Base-by-base conservation (phyloP, 345 rosid genomes). In the Corymbia maculata region DNA sequence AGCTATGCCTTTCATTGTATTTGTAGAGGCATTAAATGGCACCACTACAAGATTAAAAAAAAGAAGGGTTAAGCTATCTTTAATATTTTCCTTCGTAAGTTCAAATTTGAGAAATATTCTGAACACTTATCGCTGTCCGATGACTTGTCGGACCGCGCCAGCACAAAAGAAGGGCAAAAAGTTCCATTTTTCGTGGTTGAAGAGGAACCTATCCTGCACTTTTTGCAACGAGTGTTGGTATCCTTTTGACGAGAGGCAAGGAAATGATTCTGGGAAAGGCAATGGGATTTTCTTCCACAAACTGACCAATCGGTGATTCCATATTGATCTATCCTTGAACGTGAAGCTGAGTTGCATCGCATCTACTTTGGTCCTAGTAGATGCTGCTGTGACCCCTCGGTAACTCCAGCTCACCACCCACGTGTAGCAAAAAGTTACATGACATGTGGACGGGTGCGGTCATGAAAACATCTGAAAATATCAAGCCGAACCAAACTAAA, bases 401-500 rank as follows among this genome's bases (percentile, higher is more conserved):
- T 75, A 75, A 9, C 13, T 75, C 26, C 49, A 75, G 11, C 82
- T 19, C 49, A 75, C 47, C 26, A 30, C 7, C 7, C 82, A 36
- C 13, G 8, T 19, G 82, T 22, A 5, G 49, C 47, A 19, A 36
- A 75, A 75, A 21, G 82, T 36, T 36, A 42, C 2, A 0, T 0
- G 13, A 75, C 82, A 36, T 7, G 2, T 75, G 13, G 22, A 19
- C 13, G 4, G 4, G 13, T 19, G 47, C 11, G 7, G 49, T 9
- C 26, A 5, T 36, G 21, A 36, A 8, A 70, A 36, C 12, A 70
- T 36, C 1, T 4, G 2, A 17, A 36, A 36, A 70, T 44, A 10
- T 70, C 7, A 9, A 9, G 17, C 36, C 7, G 2, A 36, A 75
- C 26, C 0, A 2, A 19, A 19, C 6, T 1, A 1, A 75, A 19